These are phyloP conservation scores for Pythium phragmiticola DNA, from an alignment of 352 stramenopile species.

Conservation along the genomic window DNA sequence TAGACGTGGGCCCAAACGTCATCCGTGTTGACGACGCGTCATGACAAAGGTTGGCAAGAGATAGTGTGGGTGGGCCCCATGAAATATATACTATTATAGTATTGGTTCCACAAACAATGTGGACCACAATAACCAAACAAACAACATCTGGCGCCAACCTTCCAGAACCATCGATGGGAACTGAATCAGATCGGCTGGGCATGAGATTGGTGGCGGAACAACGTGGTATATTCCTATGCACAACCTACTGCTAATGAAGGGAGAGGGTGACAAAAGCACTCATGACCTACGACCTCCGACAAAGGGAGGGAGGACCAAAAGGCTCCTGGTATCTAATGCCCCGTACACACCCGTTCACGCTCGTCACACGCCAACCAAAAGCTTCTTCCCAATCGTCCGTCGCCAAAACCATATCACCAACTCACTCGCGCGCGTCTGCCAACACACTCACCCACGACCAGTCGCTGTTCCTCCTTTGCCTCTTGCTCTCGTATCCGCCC, in stretches of 20 bases:
- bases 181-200: not conserved
- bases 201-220: conserved; percentile 6
- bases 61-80: not conserved
- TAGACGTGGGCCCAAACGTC: not conserved
- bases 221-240: conserved; percentile 18
- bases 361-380: conserved; percentile 3
- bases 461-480: not conserved
- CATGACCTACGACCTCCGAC: conserved; percentile 12
- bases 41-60: not conserved
- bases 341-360: not conserved
- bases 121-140: not conserved
- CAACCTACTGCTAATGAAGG: conserved; percentile 17
- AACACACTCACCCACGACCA: not conserved
- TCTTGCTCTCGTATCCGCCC: not conserved
- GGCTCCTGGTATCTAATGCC: not conserved
- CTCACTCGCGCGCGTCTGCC: not conserved
- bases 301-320: conserved; percentile 13
- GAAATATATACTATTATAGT: too few species aligned
- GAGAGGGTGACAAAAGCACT: conserved; percentile 1
- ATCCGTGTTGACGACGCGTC: not conserved
- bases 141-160: not conserved
- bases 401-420: conserved; percentile 2
- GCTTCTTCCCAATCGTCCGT: conserved; percentile 7
- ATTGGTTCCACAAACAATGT: not conserved
- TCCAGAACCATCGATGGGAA: conserved; percentile 1